These are phyloP conservation scores for Lactarius tabidus DNA, from an alignment of 768 basidiomycete species.

Conservation along the genomic window DNA sequence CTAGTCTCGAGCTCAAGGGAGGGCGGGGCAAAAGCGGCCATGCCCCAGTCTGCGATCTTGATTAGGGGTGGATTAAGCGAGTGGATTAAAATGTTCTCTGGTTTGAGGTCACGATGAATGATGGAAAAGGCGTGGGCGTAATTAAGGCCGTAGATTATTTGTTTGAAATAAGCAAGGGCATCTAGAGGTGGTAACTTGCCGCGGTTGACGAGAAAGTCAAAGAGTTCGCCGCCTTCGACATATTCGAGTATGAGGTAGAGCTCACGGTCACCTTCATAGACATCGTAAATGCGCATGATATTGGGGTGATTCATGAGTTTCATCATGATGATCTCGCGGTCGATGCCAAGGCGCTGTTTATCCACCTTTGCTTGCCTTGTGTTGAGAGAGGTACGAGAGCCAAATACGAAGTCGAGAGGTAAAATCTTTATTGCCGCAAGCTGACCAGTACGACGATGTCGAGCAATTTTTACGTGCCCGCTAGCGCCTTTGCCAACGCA, in stretches of 20 bases:
- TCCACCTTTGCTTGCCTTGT: conserved; percentile 69
- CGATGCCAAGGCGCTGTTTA: conserved; percentile 81
- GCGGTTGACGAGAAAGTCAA: conserved; percentile 90
- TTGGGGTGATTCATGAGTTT: conserved; percentile 99
- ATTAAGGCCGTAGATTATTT: conserved; percentile 91
- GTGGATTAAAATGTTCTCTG: conserved; percentile 93
- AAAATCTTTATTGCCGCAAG: conserved; percentile 97
- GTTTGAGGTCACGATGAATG: conserved; percentile 96
- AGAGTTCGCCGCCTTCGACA: conserved; percentile 93
- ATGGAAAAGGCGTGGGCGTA: conserved; percentile 98
- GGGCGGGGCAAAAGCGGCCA: conserved; percentile 93
- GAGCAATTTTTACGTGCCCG: conserved; percentile 92
- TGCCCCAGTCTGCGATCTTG: conserved; percentile 98
- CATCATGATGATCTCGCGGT: conserved; percentile 97
- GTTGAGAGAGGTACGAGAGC: conserved; percentile 63
- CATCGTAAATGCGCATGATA: conserved; percentile 92
- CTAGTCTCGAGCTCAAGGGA: conserved; percentile 85
- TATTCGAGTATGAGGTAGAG: conserved; percentile 94
- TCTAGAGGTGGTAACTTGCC: conserved; percentile 77
- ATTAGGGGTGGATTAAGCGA: conserved; percentile 74
- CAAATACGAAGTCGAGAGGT: conserved; percentile 72
- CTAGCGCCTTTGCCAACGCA: conserved; percentile 93
- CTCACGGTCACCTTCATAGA: conserved; percentile 88
- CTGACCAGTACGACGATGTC: conserved; percentile 78
- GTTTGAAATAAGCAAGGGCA: conserved; percentile 90